Percentiles rank a stretch among this genome's conserved stretches.
Evolutionary conservation across 306 rosid genomes (phyloP).

Genomic region (Rosa persica): DNA sequence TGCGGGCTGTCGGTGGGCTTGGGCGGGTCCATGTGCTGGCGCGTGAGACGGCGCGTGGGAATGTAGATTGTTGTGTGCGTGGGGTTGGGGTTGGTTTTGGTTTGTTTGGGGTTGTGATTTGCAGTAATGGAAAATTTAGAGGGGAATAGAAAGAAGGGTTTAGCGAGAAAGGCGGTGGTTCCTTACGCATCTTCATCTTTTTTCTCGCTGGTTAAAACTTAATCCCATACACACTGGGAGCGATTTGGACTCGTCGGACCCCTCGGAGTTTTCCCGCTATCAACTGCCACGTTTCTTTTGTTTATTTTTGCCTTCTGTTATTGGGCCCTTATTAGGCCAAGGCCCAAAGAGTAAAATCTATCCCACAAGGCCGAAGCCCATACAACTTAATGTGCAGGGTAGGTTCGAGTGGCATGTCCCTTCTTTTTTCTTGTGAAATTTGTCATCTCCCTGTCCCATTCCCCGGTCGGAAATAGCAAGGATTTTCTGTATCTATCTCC

Average conservation of each 20-base stretch:
- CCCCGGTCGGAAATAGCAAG: too few relatives aligned
- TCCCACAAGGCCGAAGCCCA: background rate
- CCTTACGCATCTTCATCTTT: background rate
- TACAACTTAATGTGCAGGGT: background rate
- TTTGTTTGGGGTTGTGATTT: background rate
- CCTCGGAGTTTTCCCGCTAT: background rate
- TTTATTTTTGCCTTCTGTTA: background rate
- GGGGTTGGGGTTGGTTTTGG: background rate
- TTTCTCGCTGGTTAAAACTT: background rate
- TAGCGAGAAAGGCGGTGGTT: background rate
- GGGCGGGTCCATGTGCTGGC: slow-evolving; percentile 49
- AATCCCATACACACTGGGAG: background rate
- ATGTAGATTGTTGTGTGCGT: background rate
- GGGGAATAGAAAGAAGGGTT: background rate
- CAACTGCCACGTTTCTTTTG: background rate
- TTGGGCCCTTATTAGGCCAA: background rate
- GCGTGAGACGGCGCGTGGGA: slow-evolving; percentile 26
- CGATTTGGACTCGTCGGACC: background rate
- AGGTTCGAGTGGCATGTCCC: too few relatives aligned
- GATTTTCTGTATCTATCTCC: too few relatives aligned
- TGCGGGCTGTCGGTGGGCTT: slow-evolving; percentile 28
- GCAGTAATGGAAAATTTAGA: background rate
- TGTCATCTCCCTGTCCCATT: too few relatives aligned
- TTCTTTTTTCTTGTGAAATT: too few relatives aligned
- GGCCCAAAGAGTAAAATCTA: background rate